Evolutionary conservation across 164 flowering plant genomes (phyloP), one percentile per base, ranked within the genome.

Genomic region (Umbilicus rupestris): DNA sequence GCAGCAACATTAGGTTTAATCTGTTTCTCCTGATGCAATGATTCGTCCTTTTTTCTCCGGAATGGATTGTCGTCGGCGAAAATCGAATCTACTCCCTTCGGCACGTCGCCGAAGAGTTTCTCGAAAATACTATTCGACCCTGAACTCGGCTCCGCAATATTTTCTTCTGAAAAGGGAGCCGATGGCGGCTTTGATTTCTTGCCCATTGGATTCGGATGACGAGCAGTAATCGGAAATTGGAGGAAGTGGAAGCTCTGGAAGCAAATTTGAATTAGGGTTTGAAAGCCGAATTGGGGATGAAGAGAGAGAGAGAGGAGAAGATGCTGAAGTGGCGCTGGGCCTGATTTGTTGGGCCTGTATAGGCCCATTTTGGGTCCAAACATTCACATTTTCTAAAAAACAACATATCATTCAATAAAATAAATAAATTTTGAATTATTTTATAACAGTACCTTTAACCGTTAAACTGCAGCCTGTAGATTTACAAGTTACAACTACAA

Each of bases 51-150:
- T 47, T 82, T 85, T 50, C 93, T 74, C 19, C 80, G 73, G 66
- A 81, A 87, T 16, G 90, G 92, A 68, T 86, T 86, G 49, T 64
- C 45, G 37, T 77, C 79, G 9, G 89, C 80, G 73, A 89, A 89
- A 59, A 89, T 69, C 19, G 87, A 74, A 29, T 28, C 30, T 66
- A 52, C 63, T 39, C 62, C 8, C 76, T 71, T 57, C 77, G 76
- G 0, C 76, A 33, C 44, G 72, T 68, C 73, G 42, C 96, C 90
- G 63, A 90, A 90, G 7, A 88, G 66, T 71, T 81, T 64, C 31
- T 72, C 75, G 80, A 93, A 87, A 39, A 88, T 66, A 69, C 75
- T 80, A 2, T 79, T 30, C 0, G 83, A 69, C 60, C 73, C 39
- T 0, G 83, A 39, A 37, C 24, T 65, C n/a, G 68, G 20, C 12